Base-by-base conservation (phyloP, 1,284 basidiomycete genomes). In the Hemileia vastatrix region DNA sequence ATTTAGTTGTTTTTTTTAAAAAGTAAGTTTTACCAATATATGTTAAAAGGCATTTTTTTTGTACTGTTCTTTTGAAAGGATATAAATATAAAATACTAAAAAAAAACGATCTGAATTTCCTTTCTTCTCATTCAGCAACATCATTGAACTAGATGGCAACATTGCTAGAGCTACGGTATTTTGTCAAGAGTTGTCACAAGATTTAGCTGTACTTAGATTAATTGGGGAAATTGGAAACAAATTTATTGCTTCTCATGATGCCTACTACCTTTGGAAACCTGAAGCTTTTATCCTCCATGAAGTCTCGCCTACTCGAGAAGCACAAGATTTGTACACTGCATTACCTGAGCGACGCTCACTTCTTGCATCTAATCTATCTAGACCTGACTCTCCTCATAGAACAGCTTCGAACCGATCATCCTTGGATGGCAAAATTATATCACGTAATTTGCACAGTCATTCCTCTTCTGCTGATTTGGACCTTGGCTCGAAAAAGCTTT, bases 201-300 rank as follows among this genome's bases (percentile, higher is more conserved):
- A 67, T 9, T 31, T 68, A 51, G 53, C 61, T 33, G 55, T 67
- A 24, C 64, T 68, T 15, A 48, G 66, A n/a, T 61, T 68, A 43
- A 67, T 67, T 6, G 67, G 67, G 2, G 67, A 67, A 44, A 58
- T 68, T 5, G 67, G 67, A 13, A 68, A 68, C 48, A 64, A 66
- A 45, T 68, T 68, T 56, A 64, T 57, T 18, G 65, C 67, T 23
- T 62, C 67, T 47, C 54, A 58, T 19, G 67, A 68, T 55, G 57
- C 66, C n/a, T 68, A 58, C 45, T 68, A 68, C 45, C 52, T 64
- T 3, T 68, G 67, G 66, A 52, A 64, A 56, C 63, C 66, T 9
- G 67, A 67, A 36, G 67, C 67, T 2, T 68, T 68, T 31, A 57
- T 63, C 24, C 54, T 68, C 13, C 65, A 68, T 36, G 47, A 51